phyloP scores from a whole-genome alignment of 2,329 filamentous ascomycete species.

The Botrytis hyacinthi region DNA sequence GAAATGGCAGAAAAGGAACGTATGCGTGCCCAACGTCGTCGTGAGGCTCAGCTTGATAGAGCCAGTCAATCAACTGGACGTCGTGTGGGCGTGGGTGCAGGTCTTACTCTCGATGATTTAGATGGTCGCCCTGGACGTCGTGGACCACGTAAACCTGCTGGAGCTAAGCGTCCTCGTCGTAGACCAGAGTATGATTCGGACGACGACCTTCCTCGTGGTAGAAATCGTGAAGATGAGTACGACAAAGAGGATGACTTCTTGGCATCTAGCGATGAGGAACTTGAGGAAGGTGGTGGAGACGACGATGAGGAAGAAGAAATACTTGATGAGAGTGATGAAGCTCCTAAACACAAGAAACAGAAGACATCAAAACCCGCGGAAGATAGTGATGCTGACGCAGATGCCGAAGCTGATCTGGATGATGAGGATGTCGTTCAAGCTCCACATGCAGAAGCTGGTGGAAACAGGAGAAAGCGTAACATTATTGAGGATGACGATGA shows the following conservation, averaged over 20 bases:
- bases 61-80: constrained; percentile 42
- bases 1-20: constrained; percentile 74
- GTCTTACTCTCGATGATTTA: constrained; percentile 66
- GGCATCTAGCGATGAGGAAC: constrained; percentile 70
- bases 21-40: constrained; percentile 61
- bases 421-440: constrained; percentile 45
- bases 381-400: constrained; percentile 48
- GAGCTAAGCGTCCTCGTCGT: constrained; percentile 52
- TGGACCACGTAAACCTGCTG: constrained; percentile 52
- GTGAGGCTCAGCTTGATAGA: constrained; percentile 65
- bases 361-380: constrained; percentile 39
- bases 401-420: constrained; percentile 55
- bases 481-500: constrained; percentile 61
- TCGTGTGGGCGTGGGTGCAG: constrained; percentile 48
- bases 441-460: constrained; percentile 33
- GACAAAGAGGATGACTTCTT: constrained; percentile 79
- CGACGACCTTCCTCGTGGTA: constrained; percentile 61
- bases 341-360: constrained; percentile 37
- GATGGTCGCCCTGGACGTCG: constrained; percentile 58
- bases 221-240: constrained; percentile 68
- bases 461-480: constrained; percentile 51
- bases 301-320: constrained; percentile 41
- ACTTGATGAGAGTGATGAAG: constrained; percentile 45
- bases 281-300: constrained; percentile 56
- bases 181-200: constrained; percentile 73